phyloP scores from a whole-genome alignment of 192 early-diverging fungal species.

The Gonapodya prolifera region DNA sequence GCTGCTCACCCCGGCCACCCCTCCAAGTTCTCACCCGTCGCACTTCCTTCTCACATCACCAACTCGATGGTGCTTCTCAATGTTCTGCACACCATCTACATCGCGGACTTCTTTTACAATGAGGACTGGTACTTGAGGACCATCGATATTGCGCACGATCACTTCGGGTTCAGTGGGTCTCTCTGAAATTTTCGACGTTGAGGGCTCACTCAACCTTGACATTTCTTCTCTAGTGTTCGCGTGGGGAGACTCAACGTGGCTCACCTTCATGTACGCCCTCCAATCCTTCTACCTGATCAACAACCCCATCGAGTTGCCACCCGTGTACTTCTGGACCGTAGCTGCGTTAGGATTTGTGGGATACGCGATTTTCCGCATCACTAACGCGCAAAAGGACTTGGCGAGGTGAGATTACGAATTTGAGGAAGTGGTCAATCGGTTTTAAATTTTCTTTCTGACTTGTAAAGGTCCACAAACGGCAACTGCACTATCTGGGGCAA shows the following conservation, averaged over 20 bases:
- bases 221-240: slow-evolving; percentile 1
- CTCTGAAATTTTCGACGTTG: not conserved
- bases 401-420: slow-evolving; percentile 16
- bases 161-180: slow-evolving; percentile 61
- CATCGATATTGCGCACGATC: slow-evolving; percentile 73
- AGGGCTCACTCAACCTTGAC: not conserved
- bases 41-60: slow-evolving; percentile 29
- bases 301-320: slow-evolving; percentile 53
- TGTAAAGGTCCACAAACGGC: slow-evolving; percentile 40
- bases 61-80: slow-evolving; percentile 73
- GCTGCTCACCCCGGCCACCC: not conserved
- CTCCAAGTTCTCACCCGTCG: not conserved
- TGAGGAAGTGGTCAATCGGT: too few species aligned
- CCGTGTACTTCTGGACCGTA: slow-evolving; percentile 32
- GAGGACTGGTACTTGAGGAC: slow-evolving; percentile 81
- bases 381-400: slow-evolving; percentile 71
- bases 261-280: slow-evolving; percentile 44
- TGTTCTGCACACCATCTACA: slow-evolving; percentile 58
- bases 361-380: slow-evolving; percentile 68
- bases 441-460: too few species aligned
- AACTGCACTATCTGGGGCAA: slow-evolving; percentile 66
- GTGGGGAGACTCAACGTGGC: not conserved
- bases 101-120: slow-evolving; percentile 67
- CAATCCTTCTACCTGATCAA: slow-evolving; percentile 67
- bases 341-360: slow-evolving; percentile 44